phyloP scores from a whole-genome alignment of 768 basidiomycete genomes.

The Boletellus sp. region DNA sequence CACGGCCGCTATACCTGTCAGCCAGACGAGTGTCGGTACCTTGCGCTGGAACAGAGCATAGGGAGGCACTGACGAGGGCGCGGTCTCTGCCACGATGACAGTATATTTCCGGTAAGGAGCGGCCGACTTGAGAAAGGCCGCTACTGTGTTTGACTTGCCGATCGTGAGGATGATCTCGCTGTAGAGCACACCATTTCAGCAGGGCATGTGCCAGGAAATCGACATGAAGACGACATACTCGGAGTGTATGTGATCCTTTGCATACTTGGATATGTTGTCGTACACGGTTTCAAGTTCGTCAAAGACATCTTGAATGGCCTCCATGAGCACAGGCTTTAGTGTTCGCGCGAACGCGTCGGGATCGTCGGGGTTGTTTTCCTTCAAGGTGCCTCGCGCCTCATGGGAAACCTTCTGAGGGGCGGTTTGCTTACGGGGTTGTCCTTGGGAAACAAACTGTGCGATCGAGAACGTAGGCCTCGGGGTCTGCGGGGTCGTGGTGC shows the following conservation, averaged over 20 bases:
- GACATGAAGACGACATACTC: constrained; percentile 56
- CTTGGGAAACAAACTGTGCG: constrained; percentile 77
- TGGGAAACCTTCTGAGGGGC: constrained; percentile 33
- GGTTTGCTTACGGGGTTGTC: constrained; percentile 58
- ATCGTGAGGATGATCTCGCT: constrained; percentile 95
- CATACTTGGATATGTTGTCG: constrained; percentile 90
- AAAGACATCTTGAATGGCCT: constrained; percentile 94
- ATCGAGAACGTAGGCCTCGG: constrained; percentile 59
- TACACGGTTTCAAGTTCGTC: constrained; percentile 96
- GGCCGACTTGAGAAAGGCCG: constrained; percentile 88
- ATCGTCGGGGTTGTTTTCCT: constrained; percentile 70
- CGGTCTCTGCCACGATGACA: constrained; percentile 93
- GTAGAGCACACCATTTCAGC: not conserved
- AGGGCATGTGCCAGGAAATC: not conserved
- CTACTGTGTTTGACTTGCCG: constrained; percentile 92
- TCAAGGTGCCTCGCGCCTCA: constrained; percentile 55
- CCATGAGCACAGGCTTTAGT: constrained; percentile 91
- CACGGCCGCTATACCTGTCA: constrained; percentile 75
- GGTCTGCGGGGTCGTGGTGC: constrained; percentile 36
- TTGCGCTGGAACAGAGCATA: not conserved
- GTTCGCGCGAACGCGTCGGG: constrained; percentile 73
- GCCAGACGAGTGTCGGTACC: constrained; percentile 1
- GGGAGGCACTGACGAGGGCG: constrained; percentile 68
- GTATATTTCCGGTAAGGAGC: constrained; percentile 90
- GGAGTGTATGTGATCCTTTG: constrained; percentile 96